A percentile compares a stretch with the other conserved stretches of the same genome.
Conservation (phyloP, 106 monocot genomes). For the Narthecium ossifragum region DNA sequence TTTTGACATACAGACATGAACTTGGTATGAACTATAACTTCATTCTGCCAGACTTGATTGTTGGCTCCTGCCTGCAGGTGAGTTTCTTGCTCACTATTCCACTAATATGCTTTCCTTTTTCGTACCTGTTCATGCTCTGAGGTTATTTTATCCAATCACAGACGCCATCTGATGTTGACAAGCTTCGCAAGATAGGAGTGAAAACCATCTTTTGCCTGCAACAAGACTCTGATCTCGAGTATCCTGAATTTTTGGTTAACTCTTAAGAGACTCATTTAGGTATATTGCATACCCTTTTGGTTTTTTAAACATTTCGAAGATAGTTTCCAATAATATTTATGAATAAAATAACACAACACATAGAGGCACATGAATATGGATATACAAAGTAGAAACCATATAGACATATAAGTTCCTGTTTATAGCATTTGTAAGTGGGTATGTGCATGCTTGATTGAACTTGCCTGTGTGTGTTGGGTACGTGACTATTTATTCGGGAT, state of each 20-base stretch:
- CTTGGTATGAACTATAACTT: slow-evolving; percentile 97
- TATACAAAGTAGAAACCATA: no score
- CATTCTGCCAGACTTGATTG: slow-evolving; percentile 87
- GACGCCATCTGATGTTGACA: slow-evolving; percentile 89
- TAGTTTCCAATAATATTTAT: no score
- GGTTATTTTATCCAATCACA: slow-evolving; percentile 22
- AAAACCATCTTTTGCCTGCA: slow-evolving; percentile 98
- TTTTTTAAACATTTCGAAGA: no score
- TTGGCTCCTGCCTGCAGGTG: slow-evolving; percentile 96
- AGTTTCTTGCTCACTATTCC: slow-evolving; percentile 4
- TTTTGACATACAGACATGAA: slow-evolving; percentile 89
- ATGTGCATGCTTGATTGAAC: no score
- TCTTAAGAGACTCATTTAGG: no score
- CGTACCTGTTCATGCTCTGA: not conserved
- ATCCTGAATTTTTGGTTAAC: slow-evolving; percentile 61
- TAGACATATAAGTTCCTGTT: no score
- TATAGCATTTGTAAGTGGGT: no score
- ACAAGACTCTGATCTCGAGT: slow-evolving; percentile 88
- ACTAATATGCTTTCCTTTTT: not conserved
- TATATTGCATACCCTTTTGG: no score
- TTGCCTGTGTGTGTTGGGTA: no score
- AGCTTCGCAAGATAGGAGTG: slow-evolving; percentile 78
- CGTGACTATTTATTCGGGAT: no score
- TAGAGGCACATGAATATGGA: no score
- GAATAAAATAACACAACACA: no score